Evolutionary conservation across 768 basidiomycete genomes (phyloP), one percentile per base, ranked within the genome.

Genomic region (Symmetrospora coprosmae): DNA sequence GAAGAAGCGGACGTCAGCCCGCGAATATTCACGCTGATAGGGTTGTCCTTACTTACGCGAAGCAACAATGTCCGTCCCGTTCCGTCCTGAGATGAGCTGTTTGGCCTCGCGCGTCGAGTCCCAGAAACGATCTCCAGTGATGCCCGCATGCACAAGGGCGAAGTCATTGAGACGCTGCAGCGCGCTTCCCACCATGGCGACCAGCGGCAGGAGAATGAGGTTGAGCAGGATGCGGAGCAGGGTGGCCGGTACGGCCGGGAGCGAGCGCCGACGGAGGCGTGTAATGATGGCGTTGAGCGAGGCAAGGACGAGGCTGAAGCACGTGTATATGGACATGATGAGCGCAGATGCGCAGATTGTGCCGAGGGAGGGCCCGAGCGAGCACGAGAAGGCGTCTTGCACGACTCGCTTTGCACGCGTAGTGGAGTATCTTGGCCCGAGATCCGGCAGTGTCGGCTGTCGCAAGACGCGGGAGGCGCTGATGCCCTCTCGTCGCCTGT

Each of bases 91-190:
- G 25, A 58, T 58, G 31, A 58, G 55, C n/a, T 58, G 41, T 6
- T 40, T 19, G 3, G 55, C 55, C 33, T 58, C 40, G 6, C 17
- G 9, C n/a, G 55, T 30, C 14, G 55, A 21, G 4, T 31, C 55
- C 40, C 40, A 58, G 41, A 45, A 58, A n/a, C 31, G 8, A 27
- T 58, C 55, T n/a, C 55, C 55, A n/a, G 55, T 45, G 8, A 58
- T 23, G 43, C 41, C 55, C 2, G 55, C 7, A 46, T 58, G 43
- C 2, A 38, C 37, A 43, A 58, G 28, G 4, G 55, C 43, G 55
- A 58, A 58, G 23, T 17, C 43, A 28, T 47, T 58, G 43, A 58
- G 6, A n/a, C 27, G 25, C 40, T 35, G 40, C 8, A 58, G 28
- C 25, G 46, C 16, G 23, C 55, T 27, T 17, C 41, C 31, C 2